Evolutionary conservation across 768 basidiomycete genomes (phyloP).

Genomic region (Termitomyces sp.): DNA sequence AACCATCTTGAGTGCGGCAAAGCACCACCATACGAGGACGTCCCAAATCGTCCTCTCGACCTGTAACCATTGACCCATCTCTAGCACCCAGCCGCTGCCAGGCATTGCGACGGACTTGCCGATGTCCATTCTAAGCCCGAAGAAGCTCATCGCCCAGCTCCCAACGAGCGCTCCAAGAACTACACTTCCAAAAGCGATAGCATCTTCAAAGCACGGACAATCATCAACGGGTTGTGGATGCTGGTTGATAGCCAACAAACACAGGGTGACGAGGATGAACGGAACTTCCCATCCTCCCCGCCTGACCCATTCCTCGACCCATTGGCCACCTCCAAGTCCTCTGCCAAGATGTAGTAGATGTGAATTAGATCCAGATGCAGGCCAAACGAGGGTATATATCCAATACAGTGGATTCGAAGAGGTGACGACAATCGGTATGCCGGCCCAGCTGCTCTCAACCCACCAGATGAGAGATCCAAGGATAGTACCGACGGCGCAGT

Average conservation of each 20-base stretch:
- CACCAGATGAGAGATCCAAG: constrained; percentile 73
- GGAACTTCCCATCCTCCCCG: constrained; percentile 53
- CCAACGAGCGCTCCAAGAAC: constrained; percentile 68
- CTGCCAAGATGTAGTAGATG: constrained; percentile 29
- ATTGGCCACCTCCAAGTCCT: constrained; percentile 31
- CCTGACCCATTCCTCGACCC: constrained; percentile 30
- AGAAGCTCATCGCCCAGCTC: constrained; percentile 55
- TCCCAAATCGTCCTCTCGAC: constrained; percentile 34
- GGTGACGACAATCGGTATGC: constrained; percentile 29
- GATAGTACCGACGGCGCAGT: constrained; percentile 57
- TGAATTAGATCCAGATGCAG: constrained; percentile 15
- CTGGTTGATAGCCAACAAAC: constrained; percentile 73
- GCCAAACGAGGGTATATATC: constrained; percentile 19
- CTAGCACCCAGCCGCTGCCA: constrained; percentile 43
- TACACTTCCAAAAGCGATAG: constrained; percentile 88
- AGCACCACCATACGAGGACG: constrained; percentile 39
- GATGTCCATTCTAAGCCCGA: constrained; percentile 30
- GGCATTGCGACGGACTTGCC: constrained; percentile 42
- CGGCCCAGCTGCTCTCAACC: constrained; percentile 40
- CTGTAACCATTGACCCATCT: constrained; percentile 27
- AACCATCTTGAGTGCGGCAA: constrained; percentile 42
- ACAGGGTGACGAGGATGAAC: constrained; percentile 52
- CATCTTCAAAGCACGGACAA: constrained; percentile 97
- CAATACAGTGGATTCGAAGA: constrained; percentile 24
- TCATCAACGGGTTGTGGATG: constrained; percentile 95